Base-by-base conservation (phyloP, 2,329 filamentous ascomycete genomes). In the Colletotrichum melonis region DNA sequence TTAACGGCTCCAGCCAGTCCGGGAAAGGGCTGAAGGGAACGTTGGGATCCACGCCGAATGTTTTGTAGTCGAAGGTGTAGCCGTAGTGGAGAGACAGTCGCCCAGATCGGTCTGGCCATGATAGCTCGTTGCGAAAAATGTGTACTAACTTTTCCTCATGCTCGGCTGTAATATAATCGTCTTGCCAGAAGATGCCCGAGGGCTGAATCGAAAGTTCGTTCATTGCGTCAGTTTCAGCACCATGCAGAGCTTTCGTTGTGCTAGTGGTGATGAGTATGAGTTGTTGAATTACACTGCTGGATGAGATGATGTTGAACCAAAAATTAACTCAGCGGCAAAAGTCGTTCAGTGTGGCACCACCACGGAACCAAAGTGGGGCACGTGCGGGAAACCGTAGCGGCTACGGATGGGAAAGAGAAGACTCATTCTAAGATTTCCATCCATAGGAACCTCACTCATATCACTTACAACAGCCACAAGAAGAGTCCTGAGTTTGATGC, bases 41-140 rank as follows among this genome's bases (percentile, higher is more conserved):
- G 9, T 85, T 80, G 0, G 83, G 81, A 76, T 89, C 88, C 28
- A 90, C 84, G 1, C 86, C 87, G 73, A 90, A 90, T 1, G 88
- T 90, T 76, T 88, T 89, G 78, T 90, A 90, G 81, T 88, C 86
- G 76, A 90, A 90, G 0, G 86, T 88, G 77, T 89, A 88, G 64
- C 88, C 88, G 75, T 87, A 90, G 77, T 90, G 88, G 0, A 89
- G 81, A 0, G 88, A 89, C 2, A 86, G 78, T 4, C 88, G 84
- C 3, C 85, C 86, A 35, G 79, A 76, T 32, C 85, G 82, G 5
- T 81, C 80, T 46, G 86, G 86, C 88, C 88, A 89, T 35, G 81
- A 74, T 16, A 89, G 80, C 58, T 86, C 78, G 71, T 84, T 76
- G 11, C 64, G 69, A 75, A 89, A 88, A 67, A 85, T 82, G 32